phyloP scores from a whole-genome alignment of 2,329 filamentous ascomycete species.

The Beauveria caledonica region DNA sequence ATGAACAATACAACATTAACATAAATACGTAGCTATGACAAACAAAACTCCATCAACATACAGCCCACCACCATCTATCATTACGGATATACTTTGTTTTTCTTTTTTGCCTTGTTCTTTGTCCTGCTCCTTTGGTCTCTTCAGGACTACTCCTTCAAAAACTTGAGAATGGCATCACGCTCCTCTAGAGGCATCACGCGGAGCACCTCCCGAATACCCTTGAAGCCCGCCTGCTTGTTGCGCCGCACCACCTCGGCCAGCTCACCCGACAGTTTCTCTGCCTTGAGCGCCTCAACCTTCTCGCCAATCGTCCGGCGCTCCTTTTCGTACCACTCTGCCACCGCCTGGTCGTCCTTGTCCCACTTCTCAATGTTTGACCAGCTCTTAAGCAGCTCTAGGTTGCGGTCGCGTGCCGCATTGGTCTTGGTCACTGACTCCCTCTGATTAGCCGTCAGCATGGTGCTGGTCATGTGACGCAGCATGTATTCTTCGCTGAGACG shows the following conservation, averaged over 20 bases:
- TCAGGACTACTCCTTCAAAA: slow-evolving; percentile 34
- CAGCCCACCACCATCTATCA: slow-evolving; percentile 3
- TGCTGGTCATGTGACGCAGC: slow-evolving; percentile 71
- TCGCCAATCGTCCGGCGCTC: slow-evolving; percentile 75
- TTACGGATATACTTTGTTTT: background rate
- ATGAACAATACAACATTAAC: background rate
- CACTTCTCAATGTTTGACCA: slow-evolving; percentile 78
- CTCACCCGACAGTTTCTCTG: slow-evolving; percentile 52
- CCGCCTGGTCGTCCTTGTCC: slow-evolving; percentile 68
- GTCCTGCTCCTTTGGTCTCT: too few species aligned
- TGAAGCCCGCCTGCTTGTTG: slow-evolving; percentile 61
- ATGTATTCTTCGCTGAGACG: slow-evolving; percentile 97
- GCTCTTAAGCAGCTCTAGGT: slow-evolving; percentile 68
- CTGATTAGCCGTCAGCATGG: slow-evolving; percentile 23
- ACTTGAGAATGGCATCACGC: slow-evolving; percentile 71
- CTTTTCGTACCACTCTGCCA: slow-evolving; percentile 93
- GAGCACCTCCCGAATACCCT: slow-evolving; percentile 78
- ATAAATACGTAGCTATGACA: slow-evolving; percentile 1
- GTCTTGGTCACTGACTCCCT: slow-evolving; percentile 32
- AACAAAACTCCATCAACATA: background rate
- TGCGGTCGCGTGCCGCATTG: slow-evolving; percentile 50
- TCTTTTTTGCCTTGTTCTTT: background rate
- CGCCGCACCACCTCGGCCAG: slow-evolving; percentile 36
- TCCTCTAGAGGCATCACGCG: slow-evolving; percentile 82
- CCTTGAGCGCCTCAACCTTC: slow-evolving; percentile 79